Evolutionary conservation across 2,329 filamentous ascomycete genomes (phyloP).

Genomic region (Cercospora sesami): DNA sequence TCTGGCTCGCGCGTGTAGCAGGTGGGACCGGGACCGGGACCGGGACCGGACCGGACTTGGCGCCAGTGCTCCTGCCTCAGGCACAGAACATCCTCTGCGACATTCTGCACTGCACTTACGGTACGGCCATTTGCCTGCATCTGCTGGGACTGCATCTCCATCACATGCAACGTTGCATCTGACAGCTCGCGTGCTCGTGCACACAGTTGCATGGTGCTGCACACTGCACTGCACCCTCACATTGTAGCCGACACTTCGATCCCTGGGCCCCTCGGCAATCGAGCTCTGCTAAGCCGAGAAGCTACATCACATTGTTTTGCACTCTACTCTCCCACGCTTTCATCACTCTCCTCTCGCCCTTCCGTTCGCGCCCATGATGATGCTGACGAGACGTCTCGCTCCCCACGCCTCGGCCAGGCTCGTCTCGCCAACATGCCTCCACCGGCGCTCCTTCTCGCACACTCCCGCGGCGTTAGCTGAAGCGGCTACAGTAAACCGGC

Average conservation of each 20-base stretch:
- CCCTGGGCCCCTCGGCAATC: background rate
- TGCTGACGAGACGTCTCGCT: constrained; percentile 14
- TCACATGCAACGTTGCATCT: background rate
- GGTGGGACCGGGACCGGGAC: background rate
- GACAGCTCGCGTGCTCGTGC: background rate
- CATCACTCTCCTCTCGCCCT: background rate
- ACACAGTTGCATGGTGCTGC: background rate
- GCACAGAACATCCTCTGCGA: background rate
- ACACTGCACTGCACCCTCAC: background rate
- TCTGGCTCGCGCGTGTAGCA: background rate
- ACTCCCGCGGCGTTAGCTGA: constrained; percentile 48
- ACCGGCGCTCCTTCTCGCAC: constrained; percentile 63
- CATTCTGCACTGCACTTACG: background rate
- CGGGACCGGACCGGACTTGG: background rate
- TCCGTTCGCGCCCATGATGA: constrained; percentile 5
- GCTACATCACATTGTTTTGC: constrained; percentile 6
- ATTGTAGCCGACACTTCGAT: background rate
- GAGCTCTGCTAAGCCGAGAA: constrained; percentile 7
- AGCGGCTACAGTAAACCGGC: constrained; percentile 72
- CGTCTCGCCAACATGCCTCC: constrained; percentile 12
- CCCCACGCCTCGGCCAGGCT: constrained; percentile 8
- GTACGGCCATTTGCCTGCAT: background rate
- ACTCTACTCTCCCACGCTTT: background rate
- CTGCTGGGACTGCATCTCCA: background rate
- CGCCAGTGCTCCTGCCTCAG: background rate